Percentiles rank a stretch among this genome's conserved stretches.
Conservation (phyloP, 345 rosid genomes). For the Citrus inodora region DNA sequence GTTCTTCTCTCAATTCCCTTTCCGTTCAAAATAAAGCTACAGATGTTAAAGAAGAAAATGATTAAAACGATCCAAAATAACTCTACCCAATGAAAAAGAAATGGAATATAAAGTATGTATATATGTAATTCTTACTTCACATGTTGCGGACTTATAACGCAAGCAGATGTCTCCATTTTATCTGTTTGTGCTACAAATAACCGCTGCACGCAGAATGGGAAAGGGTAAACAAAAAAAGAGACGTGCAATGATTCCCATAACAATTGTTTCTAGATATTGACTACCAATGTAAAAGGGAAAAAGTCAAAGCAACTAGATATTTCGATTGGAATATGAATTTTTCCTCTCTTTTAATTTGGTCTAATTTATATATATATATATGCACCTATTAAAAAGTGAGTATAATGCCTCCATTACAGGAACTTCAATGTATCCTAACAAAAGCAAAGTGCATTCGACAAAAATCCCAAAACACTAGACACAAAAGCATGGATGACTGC, state of each 20-base stretch:
- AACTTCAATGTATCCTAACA: background rate
- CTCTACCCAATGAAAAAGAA: conserved; percentile 7
- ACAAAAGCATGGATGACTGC: background rate
- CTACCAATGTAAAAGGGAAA: background rate
- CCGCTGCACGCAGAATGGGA: conserved; percentile 46
- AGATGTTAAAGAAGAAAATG: conserved; percentile 9
- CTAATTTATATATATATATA: background rate
- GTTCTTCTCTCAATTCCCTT: conserved; percentile 70
- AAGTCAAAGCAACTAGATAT: too few species aligned
- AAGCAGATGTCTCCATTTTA: conserved; percentile 67
- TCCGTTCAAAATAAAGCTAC: conserved; percentile 85
- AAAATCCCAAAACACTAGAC: background rate
- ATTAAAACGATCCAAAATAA: conserved; percentile 15
- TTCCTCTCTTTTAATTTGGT: too few species aligned
- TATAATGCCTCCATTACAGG: background rate
- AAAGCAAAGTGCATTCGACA: background rate
- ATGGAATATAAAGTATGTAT: background rate
- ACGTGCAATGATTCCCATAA: conserved; percentile 1
- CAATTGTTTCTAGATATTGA: background rate
- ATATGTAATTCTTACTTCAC: conserved; percentile 55
- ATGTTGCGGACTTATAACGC: conserved; percentile 71
- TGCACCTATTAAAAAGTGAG: background rate
- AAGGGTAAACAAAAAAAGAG: conserved; percentile 1
- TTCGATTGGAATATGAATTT: too few species aligned
- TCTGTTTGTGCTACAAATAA: conserved; percentile 74